Evolutionary conservation across 1,284 basidiomycete species (phyloP).

Genomic region (Austropuccinia psidii): DNA sequence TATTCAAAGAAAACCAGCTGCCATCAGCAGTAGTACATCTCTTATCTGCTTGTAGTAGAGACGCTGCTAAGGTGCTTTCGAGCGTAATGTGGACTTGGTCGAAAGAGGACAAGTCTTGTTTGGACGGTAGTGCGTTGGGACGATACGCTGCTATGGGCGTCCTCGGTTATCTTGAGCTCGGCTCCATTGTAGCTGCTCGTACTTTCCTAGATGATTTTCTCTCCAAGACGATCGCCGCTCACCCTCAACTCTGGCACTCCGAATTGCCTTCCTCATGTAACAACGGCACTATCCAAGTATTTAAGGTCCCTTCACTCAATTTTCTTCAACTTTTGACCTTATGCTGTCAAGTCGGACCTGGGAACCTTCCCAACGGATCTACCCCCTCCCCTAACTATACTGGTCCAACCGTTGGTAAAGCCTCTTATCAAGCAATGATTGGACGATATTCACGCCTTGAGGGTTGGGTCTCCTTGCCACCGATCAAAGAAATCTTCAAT

Average conservation of each 20-base stretch:
- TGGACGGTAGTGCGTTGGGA: conserved; percentile 1
- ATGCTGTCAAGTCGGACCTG: conserved; percentile 29
- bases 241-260: conserved; percentile 2
- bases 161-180: conserved; percentile 15
- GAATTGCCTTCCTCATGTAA: background rate
- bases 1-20: conserved; percentile 10
- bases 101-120: background rate
- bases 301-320: conserved; percentile 12
- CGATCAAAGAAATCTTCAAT: conserved; percentile 16
- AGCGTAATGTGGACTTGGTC: conserved; percentile 30
- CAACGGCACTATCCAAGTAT: conserved; percentile 2
- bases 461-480: background rate
- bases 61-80: conserved; percentile 2
- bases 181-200: conserved; percentile 14
- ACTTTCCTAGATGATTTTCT: conserved; percentile 21
- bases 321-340: conserved; percentile 28
- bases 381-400: background rate
- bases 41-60: conserved; percentile 1
- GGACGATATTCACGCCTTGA: conserved; percentile 20
- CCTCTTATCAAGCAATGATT: conserved; percentile 26
- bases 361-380: conserved; percentile 8
- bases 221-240: background rate
- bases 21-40: conserved; percentile 11
- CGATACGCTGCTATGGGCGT: conserved; percentile 20
- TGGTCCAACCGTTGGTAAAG: conserved; percentile 21